These are phyloP conservation scores for Cutaneotrichosporon sp. DNA, from an alignment of 1,284 basidiomycete genomes.

Conservation along the genomic window DNA sequence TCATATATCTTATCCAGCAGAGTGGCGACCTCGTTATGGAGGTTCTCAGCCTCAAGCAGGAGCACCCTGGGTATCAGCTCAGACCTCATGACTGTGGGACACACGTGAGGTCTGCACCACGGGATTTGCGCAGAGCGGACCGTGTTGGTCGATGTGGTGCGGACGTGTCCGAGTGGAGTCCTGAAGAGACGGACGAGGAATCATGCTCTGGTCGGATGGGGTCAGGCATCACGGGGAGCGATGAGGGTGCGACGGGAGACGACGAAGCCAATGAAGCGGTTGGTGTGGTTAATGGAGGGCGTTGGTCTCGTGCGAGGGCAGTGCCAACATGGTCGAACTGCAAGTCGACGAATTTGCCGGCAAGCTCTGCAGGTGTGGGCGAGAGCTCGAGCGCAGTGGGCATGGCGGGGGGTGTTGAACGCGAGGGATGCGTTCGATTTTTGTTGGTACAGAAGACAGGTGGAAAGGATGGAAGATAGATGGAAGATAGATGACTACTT, in stretches of 20 bases:
- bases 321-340: background rate
- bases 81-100: background rate
- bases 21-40: slow-evolving; percentile 22
- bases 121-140: slow-evolving; percentile 9
- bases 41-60: slow-evolving; percentile 14
- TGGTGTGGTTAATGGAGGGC: background rate
- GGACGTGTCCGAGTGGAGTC: slow-evolving; percentile 6
- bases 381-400: background rate
- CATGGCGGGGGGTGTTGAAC: background rate
- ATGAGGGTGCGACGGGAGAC: background rate
- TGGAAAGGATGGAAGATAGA: too few species aligned
- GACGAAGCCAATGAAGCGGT: background rate
- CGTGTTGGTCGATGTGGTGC: slow-evolving; percentile 8
- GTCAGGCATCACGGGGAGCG: background rate
- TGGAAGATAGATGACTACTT: too few species aligned
- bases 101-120: slow-evolving; percentile 7
- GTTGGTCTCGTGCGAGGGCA: background rate
- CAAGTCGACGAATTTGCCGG: background rate
- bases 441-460: background rate
- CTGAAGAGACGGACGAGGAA: slow-evolving; percentile 12
- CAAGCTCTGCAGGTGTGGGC: background rate
- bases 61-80: slow-evolving; percentile 11
- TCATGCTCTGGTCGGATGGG: slow-evolving; percentile 5
- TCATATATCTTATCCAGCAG: slow-evolving; percentile 34
- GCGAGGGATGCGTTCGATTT: background rate